Evolutionary conservation across 352 stramenopile genomes (phyloP), one percentile per base, ranked within the genome.

Genomic region (Pythium volutum): DNA sequence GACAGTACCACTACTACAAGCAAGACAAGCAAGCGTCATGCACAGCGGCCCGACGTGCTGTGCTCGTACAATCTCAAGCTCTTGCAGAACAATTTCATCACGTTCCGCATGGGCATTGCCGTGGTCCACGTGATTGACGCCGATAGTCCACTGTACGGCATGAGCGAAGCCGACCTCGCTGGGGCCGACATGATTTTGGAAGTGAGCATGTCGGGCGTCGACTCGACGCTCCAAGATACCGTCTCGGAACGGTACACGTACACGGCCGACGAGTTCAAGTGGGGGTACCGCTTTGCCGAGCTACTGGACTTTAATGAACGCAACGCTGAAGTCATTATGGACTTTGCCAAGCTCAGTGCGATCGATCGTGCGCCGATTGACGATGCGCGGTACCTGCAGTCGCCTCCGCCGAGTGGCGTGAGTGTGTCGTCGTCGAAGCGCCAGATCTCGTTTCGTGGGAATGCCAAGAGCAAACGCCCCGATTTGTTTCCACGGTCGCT

Each of bases 71-170:
- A 91, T 25, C 74, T 94, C 52, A 82, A 86, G 54, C 63, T 94
- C 25, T 36, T 88, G 57, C 84, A 92, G 38, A 86, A 88, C 65
- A 91, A 91, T 41, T 94, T 92, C 38, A 91, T 94, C 57, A 91
- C 84, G 34, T 92, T 94, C 53, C 84, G 84, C 26, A 90, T 94
- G 78, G 82, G 81, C 36, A 67, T 94, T 20, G 82, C 84, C 4
- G 77, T 91, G 9, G 82, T 94, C 33, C 84, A 94, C 31, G 64
- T 94, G 20, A 89, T 94, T 47, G 77, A 90, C 43, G 79, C 79
- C 48, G 71, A 72, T 33, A 89, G 77, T 51, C 85, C 82, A 22
- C 59, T 94, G 15, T 88, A 74, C 26, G 75, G 78, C 1, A 76
- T 91, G 66, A 88, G 56, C 0, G 71, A 87, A 55, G 65, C 59